phyloP scores from a whole-genome alignment of 2,329 filamentous ascomycete genomes.

The Gremmenia infestans region DNA sequence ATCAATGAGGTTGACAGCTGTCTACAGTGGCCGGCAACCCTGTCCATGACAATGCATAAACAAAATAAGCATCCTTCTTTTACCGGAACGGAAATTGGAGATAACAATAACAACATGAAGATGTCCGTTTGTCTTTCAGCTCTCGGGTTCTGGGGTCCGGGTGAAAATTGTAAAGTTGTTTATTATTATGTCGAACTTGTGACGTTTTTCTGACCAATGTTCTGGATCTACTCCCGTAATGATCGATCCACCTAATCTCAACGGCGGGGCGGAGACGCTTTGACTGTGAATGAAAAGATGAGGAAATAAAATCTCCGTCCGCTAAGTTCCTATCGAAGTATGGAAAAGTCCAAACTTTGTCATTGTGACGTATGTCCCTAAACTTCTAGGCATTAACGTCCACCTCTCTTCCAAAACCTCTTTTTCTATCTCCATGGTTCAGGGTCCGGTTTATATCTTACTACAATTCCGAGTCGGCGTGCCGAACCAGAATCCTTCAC shows the following conservation, averaged over 20 bases:
- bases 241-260: constrained; percentile 2
- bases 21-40: constrained; percentile 12
- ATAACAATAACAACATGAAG: neutral
- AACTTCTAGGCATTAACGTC: neutral
- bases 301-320: neutral
- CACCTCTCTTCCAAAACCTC: too few species aligned
- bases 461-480: too few species aligned
- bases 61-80: neutral
- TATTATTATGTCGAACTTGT: neutral
- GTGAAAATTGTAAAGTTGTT: neutral
- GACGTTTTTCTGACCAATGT: neutral
- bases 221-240: constrained; percentile 1
- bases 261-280: constrained; percentile 5
- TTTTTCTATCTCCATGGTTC: neutral
- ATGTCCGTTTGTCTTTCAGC: neutral
- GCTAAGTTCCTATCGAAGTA: neutral
- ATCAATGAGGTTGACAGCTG: constrained; percentile 11
- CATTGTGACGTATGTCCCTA: neutral
- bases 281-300: neutral
- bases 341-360: neutral
- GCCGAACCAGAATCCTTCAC: neutral
- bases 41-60: constrained; percentile 5
- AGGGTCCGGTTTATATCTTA: neutral
- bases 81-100: neutral
- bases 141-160: neutral